Conservation (phyloP, 257 asterid genomes). For the Solanum ahanhuiri region DNA sequence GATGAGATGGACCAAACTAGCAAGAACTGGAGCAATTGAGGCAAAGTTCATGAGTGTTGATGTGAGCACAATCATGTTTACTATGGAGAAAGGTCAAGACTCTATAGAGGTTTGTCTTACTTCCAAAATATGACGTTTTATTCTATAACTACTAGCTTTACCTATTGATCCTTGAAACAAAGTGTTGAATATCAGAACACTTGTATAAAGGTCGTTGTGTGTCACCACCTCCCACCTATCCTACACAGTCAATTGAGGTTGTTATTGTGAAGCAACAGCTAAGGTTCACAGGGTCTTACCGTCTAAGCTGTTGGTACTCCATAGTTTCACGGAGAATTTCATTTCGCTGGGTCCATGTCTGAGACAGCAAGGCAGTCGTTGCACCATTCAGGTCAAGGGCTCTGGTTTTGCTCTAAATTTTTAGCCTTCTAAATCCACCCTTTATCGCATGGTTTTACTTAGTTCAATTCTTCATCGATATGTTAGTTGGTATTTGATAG, state of each 20-base stretch:
- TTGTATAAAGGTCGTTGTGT: not conserved
- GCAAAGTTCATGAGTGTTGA: slow-evolving; percentile 65
- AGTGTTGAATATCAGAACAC: not conserved
- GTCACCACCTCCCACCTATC: not conserved
- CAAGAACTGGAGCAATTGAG: slow-evolving; percentile 68
- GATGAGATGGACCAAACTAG: slow-evolving; percentile 10
- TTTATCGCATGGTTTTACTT: not conserved
- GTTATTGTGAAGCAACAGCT: not conserved
- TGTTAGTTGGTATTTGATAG: not conserved
- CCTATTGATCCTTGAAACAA: not conserved
- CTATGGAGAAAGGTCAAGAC: slow-evolving; percentile 84
- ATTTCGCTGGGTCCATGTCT: not conserved
- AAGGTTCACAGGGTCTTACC: not conserved
- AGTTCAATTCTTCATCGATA: not conserved
- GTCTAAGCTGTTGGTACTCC: not conserved
- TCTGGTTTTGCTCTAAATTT: not conserved
- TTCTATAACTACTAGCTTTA: not conserved
- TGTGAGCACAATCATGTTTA: slow-evolving; percentile 76
- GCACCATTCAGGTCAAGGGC: not conserved
- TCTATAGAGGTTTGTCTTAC: slow-evolving; percentile 41
- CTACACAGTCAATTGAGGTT: not conserved
- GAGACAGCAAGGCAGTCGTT: not conserved
- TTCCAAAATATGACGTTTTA: not conserved
- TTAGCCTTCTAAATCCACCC: not conserved
- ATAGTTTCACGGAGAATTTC: not conserved